Percentiles rank a stretch among this genome's conserved stretches.
Evolutionary conservation across 139 green algal genomes (phyloP).

Genomic region (Chlamydomonas sp.): DNA sequence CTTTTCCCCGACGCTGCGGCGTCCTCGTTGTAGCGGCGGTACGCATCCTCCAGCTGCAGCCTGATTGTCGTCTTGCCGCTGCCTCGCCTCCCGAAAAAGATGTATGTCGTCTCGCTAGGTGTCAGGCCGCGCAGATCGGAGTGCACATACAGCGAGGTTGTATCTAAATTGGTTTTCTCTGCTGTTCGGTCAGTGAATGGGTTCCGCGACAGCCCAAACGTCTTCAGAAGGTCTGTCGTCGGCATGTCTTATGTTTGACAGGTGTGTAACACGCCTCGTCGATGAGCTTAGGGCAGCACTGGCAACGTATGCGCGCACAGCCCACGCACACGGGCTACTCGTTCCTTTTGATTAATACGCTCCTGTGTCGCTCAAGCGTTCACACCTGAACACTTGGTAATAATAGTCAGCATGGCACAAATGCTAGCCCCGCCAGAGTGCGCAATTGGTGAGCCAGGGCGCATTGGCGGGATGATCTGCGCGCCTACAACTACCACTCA

Average conservation of each 20-base stretch:
- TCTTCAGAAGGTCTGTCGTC: constrained; percentile 73
- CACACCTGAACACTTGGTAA: too few relatives aligned
- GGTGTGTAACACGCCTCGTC: background rate
- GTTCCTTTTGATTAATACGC: too few relatives aligned
- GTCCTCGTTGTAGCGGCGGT: constrained; percentile 72
- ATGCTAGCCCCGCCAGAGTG: too few relatives aligned
- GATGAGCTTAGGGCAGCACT: too few relatives aligned
- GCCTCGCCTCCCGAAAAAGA: constrained; percentile 74
- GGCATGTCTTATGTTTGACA: constrained; percentile 40
- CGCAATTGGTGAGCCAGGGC: too few relatives aligned
- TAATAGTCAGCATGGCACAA: too few relatives aligned
- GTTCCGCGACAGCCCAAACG: constrained; percentile 76
- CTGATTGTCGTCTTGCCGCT: constrained; percentile 90
- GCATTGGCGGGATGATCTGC: too few relatives aligned
- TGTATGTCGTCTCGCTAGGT: constrained; percentile 87
- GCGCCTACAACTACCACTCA: too few relatives aligned
- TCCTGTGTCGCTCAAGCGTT: too few relatives aligned
- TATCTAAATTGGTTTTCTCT: constrained; percentile 82
- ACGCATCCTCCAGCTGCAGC: constrained; percentile 80
- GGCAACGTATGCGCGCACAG: too few relatives aligned
- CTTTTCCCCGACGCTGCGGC: constrained; percentile 48
- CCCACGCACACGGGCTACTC: too few relatives aligned
- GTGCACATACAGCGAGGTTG: constrained; percentile 73
- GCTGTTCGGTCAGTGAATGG: constrained; percentile 88
- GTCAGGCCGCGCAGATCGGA: constrained; percentile 80